Base-by-base conservation (phyloP, 2,329 filamentous ascomycete genomes). In the Colletotrichum siamense region DNA sequence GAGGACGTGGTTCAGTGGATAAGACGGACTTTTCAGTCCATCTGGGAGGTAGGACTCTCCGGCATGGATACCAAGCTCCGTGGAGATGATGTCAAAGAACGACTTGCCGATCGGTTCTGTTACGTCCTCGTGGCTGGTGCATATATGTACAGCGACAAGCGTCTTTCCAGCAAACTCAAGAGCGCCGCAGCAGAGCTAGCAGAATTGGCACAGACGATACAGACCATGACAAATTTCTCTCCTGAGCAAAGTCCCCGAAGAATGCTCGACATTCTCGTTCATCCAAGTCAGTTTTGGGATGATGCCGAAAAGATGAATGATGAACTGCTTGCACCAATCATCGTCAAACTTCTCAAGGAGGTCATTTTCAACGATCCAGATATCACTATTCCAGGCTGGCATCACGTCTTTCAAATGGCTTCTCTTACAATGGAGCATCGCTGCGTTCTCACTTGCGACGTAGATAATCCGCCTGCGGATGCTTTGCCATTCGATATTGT, bases 41-140 rank as follows among this genome's bases (percentile, higher is more conserved):
- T 44, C 5, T 44, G 39, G 39, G 39, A n/a, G 39, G 5, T 6
- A 10, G 5, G 5, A 44, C 18, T 44, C 5, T 44, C 39, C 5
- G 5, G 5, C 18, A 10, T 44, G 5, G 0, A 44, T n/a, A 6
- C 8, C 1, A 10, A n/a, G 3, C 5, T n/a, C 9, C 9, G 0
- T 12, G 39, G 5, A 6, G 39, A 4, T 12, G 18, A 3, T 18
- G 5, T n/a, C 39, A 44, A n/a, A 44, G 18, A 44, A 3, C 3
- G 9, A 0, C 39, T 44, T 12, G 39, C 39, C 18, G 39, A 2
- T 44, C 39, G 39, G 0, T 44, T n/a, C 9, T 44, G 39, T 44
- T 44, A 44, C 39, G 39, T 44, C 9, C 39, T 44, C 8, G 39
- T 44, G 18, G 39, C 39, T 5, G 39, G 39, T 10, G 39, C 39